Percentiles rank a stretch among this genome's conserved stretches.
These are phyloP conservation scores for Boletus sp. DNA, from an alignment of 768 basidiomycete genomes.

Conservation along the genomic window DNA sequence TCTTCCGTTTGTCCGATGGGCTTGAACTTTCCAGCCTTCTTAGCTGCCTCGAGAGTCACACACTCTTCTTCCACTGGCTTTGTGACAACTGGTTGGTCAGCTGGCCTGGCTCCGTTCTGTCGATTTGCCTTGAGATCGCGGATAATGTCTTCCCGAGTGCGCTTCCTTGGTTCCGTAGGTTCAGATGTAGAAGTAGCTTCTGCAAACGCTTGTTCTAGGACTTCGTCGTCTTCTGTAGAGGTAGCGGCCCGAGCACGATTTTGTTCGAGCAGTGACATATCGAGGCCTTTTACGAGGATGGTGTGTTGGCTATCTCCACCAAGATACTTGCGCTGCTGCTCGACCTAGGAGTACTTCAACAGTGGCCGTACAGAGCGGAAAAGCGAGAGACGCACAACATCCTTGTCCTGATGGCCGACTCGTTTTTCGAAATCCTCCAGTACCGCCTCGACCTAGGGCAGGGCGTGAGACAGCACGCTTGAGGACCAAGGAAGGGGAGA, in stretches of 20 bases:
- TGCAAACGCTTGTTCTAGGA: slow-evolving; percentile 72
- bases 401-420: slow-evolving; percentile 56
- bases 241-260: slow-evolving; percentile 64
- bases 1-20: slow-evolving; percentile 49
- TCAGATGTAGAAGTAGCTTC: slow-evolving; percentile 38
- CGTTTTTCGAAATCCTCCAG: slow-evolving; percentile 78
- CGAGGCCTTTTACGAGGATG: slow-evolving; percentile 87
- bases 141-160: slow-evolving; percentile 76
- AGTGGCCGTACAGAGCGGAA: not conserved
- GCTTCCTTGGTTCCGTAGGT: slow-evolving; percentile 50
- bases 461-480: not conserved
- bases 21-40: slow-evolving; percentile 52
- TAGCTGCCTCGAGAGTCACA: slow-evolving; percentile 36
- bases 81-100: slow-evolving; percentile 12
- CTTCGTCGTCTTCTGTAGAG: slow-evolving; percentile 72
- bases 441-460: slow-evolving; percentile 67
- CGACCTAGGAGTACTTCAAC: slow-evolving; percentile 48
- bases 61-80: slow-evolving; percentile 15
- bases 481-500: not conserved
- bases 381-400: slow-evolving; percentile 44
- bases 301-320: slow-evolving; percentile 86
- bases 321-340: slow-evolving; percentile 71
- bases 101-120: slow-evolving; percentile 21
- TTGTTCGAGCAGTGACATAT: slow-evolving; percentile 82
- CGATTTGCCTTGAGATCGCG: slow-evolving; percentile 69